Evolutionary conservation across 148 eudicot genomes (phyloP).

Genomic region (Cornus kousa): DNA sequence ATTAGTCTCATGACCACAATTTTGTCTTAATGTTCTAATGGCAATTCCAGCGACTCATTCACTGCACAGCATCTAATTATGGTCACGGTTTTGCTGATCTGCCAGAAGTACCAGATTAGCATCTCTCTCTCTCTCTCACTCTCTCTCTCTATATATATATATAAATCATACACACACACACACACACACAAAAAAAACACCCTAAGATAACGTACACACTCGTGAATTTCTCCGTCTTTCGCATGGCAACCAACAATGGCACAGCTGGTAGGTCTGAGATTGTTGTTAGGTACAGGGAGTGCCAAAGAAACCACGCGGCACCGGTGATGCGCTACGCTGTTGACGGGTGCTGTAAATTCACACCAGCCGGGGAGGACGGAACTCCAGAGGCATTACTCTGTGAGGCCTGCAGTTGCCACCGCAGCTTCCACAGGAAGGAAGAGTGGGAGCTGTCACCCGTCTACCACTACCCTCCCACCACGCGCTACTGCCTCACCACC

Average conservation of each 20-base stretch:
- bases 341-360: conserved; percentile 1
- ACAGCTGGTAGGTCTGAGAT: background rate
- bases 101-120: background rate
- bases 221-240: background rate
- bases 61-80: no score
- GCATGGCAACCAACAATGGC: background rate
- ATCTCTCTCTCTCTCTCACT: background rate
- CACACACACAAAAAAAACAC: no score
- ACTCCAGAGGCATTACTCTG: background rate
- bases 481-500: no score
- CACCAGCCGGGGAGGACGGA: background rate
- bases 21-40: background rate
- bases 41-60: background rate
- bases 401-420: conserved; percentile 2
- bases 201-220: background rate
- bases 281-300: background rate
- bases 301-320: background rate
- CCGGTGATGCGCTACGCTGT: background rate
- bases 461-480: no score
- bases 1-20: no score
- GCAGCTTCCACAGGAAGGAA: background rate
- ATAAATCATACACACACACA: no score
- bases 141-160: no score
- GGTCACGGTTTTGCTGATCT: background rate
- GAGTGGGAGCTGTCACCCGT: background rate